Base-by-base conservation (phyloP, 2,329 filamentous ascomycete genomes). In the Botrytis aclada region DNA sequence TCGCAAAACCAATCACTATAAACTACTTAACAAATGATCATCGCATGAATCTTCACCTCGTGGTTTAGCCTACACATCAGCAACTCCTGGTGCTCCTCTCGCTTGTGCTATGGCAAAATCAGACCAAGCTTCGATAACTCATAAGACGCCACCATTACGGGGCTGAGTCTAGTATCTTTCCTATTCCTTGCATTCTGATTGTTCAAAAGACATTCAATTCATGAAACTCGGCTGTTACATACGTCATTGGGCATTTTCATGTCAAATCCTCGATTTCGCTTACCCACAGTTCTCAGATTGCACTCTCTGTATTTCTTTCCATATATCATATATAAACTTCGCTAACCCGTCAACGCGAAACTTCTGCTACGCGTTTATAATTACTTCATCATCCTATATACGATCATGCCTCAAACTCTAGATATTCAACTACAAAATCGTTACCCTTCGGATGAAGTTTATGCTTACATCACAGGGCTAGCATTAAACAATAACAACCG, bases 391-490 rank as follows among this genome's bases (percentile, higher is more conserved):
- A 4, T 34, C 65, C 43, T 8, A 41, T 8, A 34, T 25, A 8
- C 16, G 22, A 73, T 63, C 39, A 73, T 70, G 71, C 20, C 66
- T 58, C 70, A 34, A 58, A 76, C 76, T 34, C 83, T 93, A 63
- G 84, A 87, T 69, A 86, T 94, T 73, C 86, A 87, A 18, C 82
- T 94, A 32, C 84, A 87, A 77, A 94, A 94, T 83, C 87, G 88
- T 77, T 92, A 90, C 2, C 83, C 83, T 43, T 90, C 90, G 1
- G 82, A 84, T 70, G 86, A 82, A 47, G 87, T 89, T 61, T 93
- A 88, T 78, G 92, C 89, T 32, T 92, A 93, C 80, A 87, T 96
- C 78, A 94, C 90, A 1, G 92, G 92, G 32, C 84, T 85, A 29
- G 88, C 89, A 45, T 79, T 90, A 62, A 86, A 89, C 79, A 87